phyloP scores from a whole-genome alignment of 108 stramenopile species.

The Discostella pseudostelligera region DNA sequence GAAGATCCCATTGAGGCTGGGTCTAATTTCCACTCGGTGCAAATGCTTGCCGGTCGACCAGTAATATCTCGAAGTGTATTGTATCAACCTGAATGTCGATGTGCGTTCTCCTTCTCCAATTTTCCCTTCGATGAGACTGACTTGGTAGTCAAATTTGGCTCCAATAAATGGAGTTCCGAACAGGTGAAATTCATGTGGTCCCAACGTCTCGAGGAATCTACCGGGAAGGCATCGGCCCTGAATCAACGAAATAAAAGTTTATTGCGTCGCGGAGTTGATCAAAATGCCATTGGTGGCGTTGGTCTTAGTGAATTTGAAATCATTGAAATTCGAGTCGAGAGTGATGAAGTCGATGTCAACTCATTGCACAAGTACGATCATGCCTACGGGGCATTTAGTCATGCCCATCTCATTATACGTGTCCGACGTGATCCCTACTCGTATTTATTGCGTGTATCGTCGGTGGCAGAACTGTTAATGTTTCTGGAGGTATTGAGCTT shows the following conservation, averaged over 20 bases:
- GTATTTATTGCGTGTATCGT: conserved; percentile 33
- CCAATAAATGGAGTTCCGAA: conserved; percentile 42
- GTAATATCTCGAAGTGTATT: conserved; percentile 31
- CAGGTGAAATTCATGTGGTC: conserved; percentile 37
- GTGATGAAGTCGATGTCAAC: conserved; percentile 26
- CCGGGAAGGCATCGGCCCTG: too few species aligned
- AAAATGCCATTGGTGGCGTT: conserved; percentile 32
- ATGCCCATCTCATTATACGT: conserved; percentile 32
- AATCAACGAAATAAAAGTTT: not conserved
- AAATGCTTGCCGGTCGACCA: conserved; percentile 32
- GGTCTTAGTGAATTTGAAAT: conserved; percentile 42
- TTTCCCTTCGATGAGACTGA: conserved; percentile 46
- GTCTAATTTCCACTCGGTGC: conserved; percentile 32
- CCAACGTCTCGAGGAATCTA: conserved; percentile 16
- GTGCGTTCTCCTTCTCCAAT: conserved; percentile 36
- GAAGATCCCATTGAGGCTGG: conserved; percentile 35
- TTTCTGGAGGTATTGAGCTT: conserved; percentile 38
- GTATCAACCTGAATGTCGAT: conserved; percentile 44
- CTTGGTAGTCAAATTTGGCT: conserved; percentile 36
- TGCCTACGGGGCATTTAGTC: conserved; percentile 33
- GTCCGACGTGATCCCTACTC: conserved; percentile 46
- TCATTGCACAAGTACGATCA: conserved; percentile 39
- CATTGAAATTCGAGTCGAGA: conserved; percentile 25
- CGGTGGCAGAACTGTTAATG: conserved; percentile 39
- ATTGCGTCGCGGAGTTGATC: conserved; percentile 24